Evolutionary conservation across 176 grass and related monocot species (phyloP), one percentile per base, ranked within the genome.

Genomic region (Cocos nucifera): DNA sequence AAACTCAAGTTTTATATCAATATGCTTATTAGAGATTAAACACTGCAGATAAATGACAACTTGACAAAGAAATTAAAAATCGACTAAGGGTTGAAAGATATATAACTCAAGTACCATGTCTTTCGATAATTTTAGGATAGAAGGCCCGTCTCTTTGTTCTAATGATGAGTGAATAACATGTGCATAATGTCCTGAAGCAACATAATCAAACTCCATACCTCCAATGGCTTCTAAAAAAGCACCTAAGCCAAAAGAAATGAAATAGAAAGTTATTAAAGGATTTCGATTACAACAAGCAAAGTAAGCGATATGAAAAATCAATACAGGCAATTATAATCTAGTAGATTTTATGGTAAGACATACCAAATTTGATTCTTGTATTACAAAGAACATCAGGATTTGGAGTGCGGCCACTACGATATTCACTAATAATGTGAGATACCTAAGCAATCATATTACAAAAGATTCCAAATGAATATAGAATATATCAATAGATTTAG

Each of bases 361-460:
- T 86, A 98, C 93, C 88, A 77, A 98, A 98, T 39, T 92, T 98
- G 70, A 98, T 89, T 73, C 93, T 98, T 57, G 88, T 89, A 70
- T 98, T 98, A 74, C 88, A 98, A 58, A 98, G 84, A 77, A 98
- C 88, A 63, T 98, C 88, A 65, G 93, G 93, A 75, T 92, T 92
- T 10, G 88, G 88, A 53, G 93, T 98, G 17, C 79, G 79, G 4
- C 93, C 88, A 19, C 74, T 78, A 32, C 88, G 82, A 60, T 98
- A 92, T 57, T 92, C 88, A 2, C 64, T 92, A 77, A 98, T 98
- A 15, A 98, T 98, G 60, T 98, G 84, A 23, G 84, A 92, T 10
- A 98, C 93, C 93, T 98, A 20, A 66, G 52, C 70, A 74, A 82
- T 44, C 35, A 14, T 12, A 44, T 44, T 44, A 24, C 50, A 51